phyloP scores from a whole-genome alignment of 2,329 filamentous ascomycete genomes.

The Trichophyton rubrum region DNA sequence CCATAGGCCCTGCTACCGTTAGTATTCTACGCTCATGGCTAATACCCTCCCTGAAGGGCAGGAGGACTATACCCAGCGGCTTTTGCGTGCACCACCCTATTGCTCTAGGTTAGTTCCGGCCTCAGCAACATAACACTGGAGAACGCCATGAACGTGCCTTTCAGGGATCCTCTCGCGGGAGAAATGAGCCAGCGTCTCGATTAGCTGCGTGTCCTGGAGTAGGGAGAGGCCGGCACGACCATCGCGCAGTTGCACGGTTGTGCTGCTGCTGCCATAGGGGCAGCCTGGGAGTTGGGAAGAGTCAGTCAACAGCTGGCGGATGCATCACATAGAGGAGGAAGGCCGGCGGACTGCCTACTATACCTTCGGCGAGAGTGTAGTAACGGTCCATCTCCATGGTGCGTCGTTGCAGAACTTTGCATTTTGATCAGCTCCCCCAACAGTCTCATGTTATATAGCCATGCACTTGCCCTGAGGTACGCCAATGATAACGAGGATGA shows the following conservation, averaged over 20 bases:
- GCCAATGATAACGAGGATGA: not conserved
- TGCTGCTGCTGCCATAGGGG: constrained; percentile 17
- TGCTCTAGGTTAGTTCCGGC: not conserved
- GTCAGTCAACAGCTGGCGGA: not conserved
- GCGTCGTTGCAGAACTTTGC: not conserved
- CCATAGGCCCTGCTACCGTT: constrained; percentile 47
- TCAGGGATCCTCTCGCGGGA: constrained; percentile 51
- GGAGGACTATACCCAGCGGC: constrained; percentile 33
- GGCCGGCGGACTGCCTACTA: not conserved
- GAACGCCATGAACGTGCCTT: constrained; percentile 21
- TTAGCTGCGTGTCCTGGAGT: constrained; percentile 48
- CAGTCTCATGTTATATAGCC: not conserved
- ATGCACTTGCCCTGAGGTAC: not conserved
- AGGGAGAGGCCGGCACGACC: constrained; percentile 30
- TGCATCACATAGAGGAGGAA: not conserved
- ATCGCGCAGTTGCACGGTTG: constrained; percentile 17
- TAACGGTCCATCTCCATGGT: constrained; percentile 1
- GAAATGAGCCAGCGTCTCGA: constrained; percentile 50
- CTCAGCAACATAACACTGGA: not conserved
- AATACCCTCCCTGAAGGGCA: not conserved
- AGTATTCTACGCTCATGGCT: too few relatives aligned
- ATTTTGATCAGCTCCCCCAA: not conserved
- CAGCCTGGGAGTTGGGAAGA: constrained; percentile 14
- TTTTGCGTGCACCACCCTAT: constrained; percentile 47
- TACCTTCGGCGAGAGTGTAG: constrained; percentile 22